Conservation (phyloP, 345 rosid genomes). For the Fremontodendron californicum region DNA sequence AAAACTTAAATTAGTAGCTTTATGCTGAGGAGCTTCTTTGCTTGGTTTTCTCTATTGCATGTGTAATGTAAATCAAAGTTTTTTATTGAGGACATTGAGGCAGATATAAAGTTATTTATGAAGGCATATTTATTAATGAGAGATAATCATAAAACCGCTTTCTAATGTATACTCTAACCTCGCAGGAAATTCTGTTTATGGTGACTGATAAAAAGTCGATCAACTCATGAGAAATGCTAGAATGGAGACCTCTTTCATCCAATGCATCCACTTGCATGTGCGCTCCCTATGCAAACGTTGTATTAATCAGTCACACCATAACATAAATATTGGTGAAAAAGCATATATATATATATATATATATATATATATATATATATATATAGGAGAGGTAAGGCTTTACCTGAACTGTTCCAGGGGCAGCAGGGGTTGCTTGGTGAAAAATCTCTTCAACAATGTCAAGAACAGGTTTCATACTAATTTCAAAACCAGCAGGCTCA, state of each 20-base stretch:
- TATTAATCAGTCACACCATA: not conserved
- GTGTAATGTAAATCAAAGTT: not conserved
- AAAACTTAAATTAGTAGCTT: not conserved
- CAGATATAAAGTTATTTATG: not conserved
- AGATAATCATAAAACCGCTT: not conserved
- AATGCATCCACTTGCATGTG: constrained; percentile 25
- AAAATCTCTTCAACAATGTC: constrained; percentile 47
- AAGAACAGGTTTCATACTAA: constrained; percentile 41
- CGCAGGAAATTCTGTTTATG: constrained; percentile 50
- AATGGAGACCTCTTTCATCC: constrained; percentile 35
- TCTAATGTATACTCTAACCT: constrained; percentile 38
- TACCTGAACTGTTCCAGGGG: constrained; percentile 24
- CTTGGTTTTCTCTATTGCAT: not conserved
- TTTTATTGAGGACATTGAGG: not conserved
- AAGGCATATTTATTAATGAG: not conserved
- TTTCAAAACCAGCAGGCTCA: constrained; percentile 48
- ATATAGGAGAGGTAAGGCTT: not conserved
- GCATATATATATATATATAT: too few relatives aligned
- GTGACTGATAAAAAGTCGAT: constrained; percentile 38
- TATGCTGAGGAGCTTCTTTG: not conserved
- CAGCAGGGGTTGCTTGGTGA: constrained; percentile 27
- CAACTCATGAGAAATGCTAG: constrained; percentile 33
- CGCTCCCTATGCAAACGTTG: constrained; percentile 19
- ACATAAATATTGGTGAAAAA: not conserved
- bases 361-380: too few relatives aligned